phyloP scores from a whole-genome alignment of 192 early-diverging fungal genomes.

The Spizellomyces sp. region DNA sequence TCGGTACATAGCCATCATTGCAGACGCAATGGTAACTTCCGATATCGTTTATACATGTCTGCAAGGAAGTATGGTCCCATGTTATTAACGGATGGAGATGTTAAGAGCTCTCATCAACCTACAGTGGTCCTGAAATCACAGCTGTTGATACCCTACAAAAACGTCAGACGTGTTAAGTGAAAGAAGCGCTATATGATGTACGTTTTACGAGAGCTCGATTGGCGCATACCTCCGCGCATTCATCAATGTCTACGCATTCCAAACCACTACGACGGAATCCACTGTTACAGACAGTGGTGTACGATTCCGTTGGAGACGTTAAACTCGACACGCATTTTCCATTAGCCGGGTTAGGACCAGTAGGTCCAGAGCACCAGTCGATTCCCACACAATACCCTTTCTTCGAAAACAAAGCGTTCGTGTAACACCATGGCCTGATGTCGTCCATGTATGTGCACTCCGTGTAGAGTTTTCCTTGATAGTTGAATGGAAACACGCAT shows the following conservation, averaged over 20 bases:
- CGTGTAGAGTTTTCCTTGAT: background rate
- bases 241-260: conserved; percentile 2
- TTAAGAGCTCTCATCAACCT: no score
- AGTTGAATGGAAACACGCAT: background rate
- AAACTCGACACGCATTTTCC: background rate
- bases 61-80: no score
- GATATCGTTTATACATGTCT: background rate
- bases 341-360: background rate
- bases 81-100: no score
- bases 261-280: background rate
- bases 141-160: no score
- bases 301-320: background rate
- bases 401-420: background rate
- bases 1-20: background rate
- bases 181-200: background rate
- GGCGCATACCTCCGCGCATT: background rate
- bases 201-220: background rate
- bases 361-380: background rate
- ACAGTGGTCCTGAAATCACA: no score
- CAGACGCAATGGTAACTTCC: background rate
- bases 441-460: background rate
- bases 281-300: background rate
- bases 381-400: background rate
- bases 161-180: no score
- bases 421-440: conserved; percentile 6